Evolutionary conservation across 2,329 filamentous ascomycete genomes (phyloP), one percentile per base, ranked within the genome.

Genomic region (Calonectria honghensis): DNA sequence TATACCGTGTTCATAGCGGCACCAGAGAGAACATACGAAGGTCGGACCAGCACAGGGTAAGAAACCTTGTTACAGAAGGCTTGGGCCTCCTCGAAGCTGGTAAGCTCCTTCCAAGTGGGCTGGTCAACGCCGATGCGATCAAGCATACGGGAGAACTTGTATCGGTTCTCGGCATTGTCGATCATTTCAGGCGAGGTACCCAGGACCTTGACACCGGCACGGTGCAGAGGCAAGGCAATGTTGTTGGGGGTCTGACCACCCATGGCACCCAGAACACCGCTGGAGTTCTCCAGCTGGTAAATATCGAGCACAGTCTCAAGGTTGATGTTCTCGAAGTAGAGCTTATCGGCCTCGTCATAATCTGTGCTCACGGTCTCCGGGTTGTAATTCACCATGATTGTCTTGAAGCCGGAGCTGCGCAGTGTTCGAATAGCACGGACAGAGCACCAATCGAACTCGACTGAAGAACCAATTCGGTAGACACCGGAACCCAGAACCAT

Each of bases 1-100:
- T 98, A 98, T 45, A 98, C 97, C 0, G 97, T 98, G 89, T 98
- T 99, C 97, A 99, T 99, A 24, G 97, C 97, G 63, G 97, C 97
- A 78, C 97, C 97, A 2, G 97, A 98, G 7, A 99, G 90, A 59
- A 99, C 97, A 82, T 99, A 99, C 0, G 97, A 98, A 4, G 97
- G 97, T 64, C 97, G 93, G 57, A 99, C 97, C 70, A 99, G 90
- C 67, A 98, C 97, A 3, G 97, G 97, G 85, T 98, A 99, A 14
- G 93, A 92, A 68, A 98, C 97, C 81, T 93, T 94, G 77, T 95
- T 89, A 84, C 96, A 98, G 89, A 99, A 99, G 2, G 90, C 89
- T 77, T 91, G 93, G 1, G 97, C 97, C 82, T 98, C 97, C 52
- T 96, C 94, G 78, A 98, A 96, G 87, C 95, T 98, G 3, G 96